Evolutionary conservation across 2,329 filamentous ascomycete genomes (phyloP), one percentile per base, ranked within the genome.

Genomic region (Penicillium decumbens): DNA sequence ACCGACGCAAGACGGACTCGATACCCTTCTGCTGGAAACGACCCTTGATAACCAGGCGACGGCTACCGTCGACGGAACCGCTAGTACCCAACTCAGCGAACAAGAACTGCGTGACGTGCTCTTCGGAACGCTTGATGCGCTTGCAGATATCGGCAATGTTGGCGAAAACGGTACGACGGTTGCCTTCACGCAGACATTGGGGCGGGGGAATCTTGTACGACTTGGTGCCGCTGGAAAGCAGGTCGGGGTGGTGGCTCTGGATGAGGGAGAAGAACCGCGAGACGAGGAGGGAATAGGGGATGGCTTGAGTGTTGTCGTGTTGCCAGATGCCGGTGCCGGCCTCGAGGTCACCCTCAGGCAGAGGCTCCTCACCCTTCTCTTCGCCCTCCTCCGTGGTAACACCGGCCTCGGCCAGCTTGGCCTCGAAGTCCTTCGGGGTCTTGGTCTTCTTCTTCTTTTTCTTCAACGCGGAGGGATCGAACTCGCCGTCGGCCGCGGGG

Each of bases 21-120:
- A 97, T 91, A 79, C 97, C 92, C 78, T 96, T 96, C 78, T 97
- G 92, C 75, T 97, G 92, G 87, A 98, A 98, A 69, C 93, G 89
- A 80, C 93, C 93, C 81, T 95, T 96, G 82, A 98, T 98, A 69
- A 98, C 91, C 65, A 98, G 75, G 68, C 92, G 85, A 73, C 90
- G 84, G 75, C 82, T 89, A 63, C 92, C 93, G 76, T 96, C 93
- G 48, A 95, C 90, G 70, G 88, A 95, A 72, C 93, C 93, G 68
- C 84, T 95, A 60, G 93, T 98, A 79, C 93, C 93, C 84, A 98
- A 82, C 75, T 98, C 93, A 60, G 93, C 91, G 75, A 98, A 96
- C 72, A 98, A 77, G 78, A 96, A 97, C 65, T 92, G 87, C 45
- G 90, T 97, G 60, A 98, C 88, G 77, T 96, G 93, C 76, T 98